Percentiles rank a stretch among this genome's conserved stretches.
Conservation (phyloP, 2,329 filamentous ascomycete species). For the Juglanconis sp. region DNA sequence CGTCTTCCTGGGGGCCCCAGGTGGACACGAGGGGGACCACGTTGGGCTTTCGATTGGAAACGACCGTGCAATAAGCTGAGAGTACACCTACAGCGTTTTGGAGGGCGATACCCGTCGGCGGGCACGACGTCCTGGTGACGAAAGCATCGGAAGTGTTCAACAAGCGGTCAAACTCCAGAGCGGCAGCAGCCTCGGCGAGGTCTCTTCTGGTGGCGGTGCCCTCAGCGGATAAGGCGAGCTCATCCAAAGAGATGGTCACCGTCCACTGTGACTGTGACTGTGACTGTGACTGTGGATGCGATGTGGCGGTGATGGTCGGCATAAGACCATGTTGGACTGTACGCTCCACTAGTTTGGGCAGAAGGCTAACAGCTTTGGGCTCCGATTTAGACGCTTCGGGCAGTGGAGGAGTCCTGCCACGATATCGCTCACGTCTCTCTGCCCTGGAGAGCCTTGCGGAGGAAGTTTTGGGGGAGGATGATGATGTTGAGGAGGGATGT, state of each 20-base stretch:
- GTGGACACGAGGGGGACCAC: no score
- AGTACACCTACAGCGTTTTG: background rate
- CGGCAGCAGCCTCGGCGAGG: conserved; percentile 5
- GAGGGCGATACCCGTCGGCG: background rate
- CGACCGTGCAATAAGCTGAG: no score
- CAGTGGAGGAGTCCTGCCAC: no score
- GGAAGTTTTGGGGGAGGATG: no score
- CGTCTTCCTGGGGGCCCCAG: no score
- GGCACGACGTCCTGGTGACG: background rate
- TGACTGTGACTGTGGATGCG: no score
- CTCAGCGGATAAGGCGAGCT: background rate
- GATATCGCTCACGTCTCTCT: no score
- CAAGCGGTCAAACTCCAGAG: background rate
- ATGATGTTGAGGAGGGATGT: no score
- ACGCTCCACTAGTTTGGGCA: background rate
- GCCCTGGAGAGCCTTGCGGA: no score
- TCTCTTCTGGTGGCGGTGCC: background rate
- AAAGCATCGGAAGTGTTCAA: background rate
- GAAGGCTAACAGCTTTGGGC: no score
- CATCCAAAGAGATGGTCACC: background rate
- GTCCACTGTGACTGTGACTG: background rate
- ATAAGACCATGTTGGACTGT: background rate
- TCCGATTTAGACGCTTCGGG: no score
- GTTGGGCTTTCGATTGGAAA: background rate
- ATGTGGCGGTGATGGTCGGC: background rate